phyloP scores from a whole-genome alignment of 1,284 basidiomycete species.

The Fomitopsis palustris region DNA sequence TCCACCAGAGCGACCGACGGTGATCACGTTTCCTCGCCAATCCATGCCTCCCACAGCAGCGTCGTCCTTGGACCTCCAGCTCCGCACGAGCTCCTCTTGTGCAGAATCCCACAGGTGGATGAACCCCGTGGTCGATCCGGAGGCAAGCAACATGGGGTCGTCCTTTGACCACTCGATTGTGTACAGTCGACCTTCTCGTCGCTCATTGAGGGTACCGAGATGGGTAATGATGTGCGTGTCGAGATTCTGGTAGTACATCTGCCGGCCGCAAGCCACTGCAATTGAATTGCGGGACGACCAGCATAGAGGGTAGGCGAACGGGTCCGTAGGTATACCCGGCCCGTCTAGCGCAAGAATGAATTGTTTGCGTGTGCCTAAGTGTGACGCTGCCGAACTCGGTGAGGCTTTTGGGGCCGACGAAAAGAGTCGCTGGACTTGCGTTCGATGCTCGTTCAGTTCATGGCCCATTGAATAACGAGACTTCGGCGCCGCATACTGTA shows the following conservation, averaged over 20 bases:
- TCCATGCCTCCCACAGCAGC: slow-evolving; percentile 39
- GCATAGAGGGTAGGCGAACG: slow-evolving; percentile 43
- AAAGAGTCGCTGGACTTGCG: slow-evolving; percentile 38
- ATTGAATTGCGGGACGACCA: slow-evolving; percentile 44
- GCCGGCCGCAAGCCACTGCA: slow-evolving; percentile 43
- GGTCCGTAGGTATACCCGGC: slow-evolving; percentile 43
- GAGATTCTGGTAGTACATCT: slow-evolving; percentile 48
- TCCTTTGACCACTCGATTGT: slow-evolving; percentile 37
- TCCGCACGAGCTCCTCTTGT: slow-evolving; percentile 22
- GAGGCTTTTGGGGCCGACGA: slow-evolving; percentile 28
- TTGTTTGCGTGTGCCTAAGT: slow-evolving; percentile 41
- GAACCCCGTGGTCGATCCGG: slow-evolving; percentile 37
- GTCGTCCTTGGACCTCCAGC: slow-evolving; percentile 34
- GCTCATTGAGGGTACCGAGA: slow-evolving; percentile 32
- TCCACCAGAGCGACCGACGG: slow-evolving; percentile 38
- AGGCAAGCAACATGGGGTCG: slow-evolving; percentile 30
- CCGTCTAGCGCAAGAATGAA: slow-evolving; percentile 48
- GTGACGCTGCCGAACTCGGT: slow-evolving; percentile 38
- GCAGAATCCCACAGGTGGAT: slow-evolving; percentile 41
- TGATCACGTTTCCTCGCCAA: slow-evolving; percentile 38
- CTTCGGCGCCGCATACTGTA: slow-evolving; percentile 35
- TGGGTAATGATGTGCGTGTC: slow-evolving; percentile 42
- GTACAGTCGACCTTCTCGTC: slow-evolving; percentile 19
- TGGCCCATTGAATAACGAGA: slow-evolving; percentile 21
- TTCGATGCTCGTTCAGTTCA: slow-evolving; percentile 32